Conservation (phyloP, 768 basidiomycete genomes). For the Rhizopogon roseolus region DNA sequence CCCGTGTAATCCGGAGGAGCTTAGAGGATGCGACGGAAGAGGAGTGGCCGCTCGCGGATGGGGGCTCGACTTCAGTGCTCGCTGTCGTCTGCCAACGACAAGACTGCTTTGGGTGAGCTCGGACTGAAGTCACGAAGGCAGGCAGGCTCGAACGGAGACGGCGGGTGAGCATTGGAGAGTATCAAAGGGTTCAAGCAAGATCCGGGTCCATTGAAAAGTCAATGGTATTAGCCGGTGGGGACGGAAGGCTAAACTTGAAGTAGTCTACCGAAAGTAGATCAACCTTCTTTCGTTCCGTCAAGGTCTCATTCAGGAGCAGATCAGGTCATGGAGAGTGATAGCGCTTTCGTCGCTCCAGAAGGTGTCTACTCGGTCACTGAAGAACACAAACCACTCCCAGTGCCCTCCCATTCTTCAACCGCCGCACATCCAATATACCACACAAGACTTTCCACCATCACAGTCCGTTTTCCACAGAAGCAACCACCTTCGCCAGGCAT, state of each 20-base stretch:
- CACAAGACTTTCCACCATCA: conserved; percentile 57
- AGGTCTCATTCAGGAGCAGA: too few species aligned
- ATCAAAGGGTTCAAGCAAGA: conserved; percentile 16
- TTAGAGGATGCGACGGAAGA: conserved; percentile 68
- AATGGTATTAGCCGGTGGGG: conserved; percentile 3
- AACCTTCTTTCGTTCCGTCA: too few species aligned
- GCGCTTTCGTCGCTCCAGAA: conserved; percentile 84
- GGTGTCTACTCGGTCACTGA: conserved; percentile 87
- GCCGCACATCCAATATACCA: conserved; percentile 39
- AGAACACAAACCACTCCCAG: conserved; percentile 66
- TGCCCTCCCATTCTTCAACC: conserved; percentile 33
- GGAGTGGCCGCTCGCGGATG: conserved; percentile 76
- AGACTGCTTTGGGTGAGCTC: conserved; percentile 8
- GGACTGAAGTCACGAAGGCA: conserved; percentile 11
- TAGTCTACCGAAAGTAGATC: background rate
- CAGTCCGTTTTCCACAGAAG: conserved; percentile 62
- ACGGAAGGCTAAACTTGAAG: background rate
- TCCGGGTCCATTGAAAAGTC: conserved; percentile 15
- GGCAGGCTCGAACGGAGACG: conserved; percentile 16
- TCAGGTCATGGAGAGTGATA: conserved; percentile 84
- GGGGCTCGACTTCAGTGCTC: conserved; percentile 42
- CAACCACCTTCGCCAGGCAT: conserved; percentile 53
- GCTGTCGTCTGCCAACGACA: conserved; percentile 49
- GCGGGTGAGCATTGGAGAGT: conserved; percentile 11
- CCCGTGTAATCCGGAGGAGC: conserved; percentile 60